Evolutionary conservation across 306 rosid genomes (phyloP), one percentile per base, ranked within the genome.

Genomic region (Cicer judaicum): DNA sequence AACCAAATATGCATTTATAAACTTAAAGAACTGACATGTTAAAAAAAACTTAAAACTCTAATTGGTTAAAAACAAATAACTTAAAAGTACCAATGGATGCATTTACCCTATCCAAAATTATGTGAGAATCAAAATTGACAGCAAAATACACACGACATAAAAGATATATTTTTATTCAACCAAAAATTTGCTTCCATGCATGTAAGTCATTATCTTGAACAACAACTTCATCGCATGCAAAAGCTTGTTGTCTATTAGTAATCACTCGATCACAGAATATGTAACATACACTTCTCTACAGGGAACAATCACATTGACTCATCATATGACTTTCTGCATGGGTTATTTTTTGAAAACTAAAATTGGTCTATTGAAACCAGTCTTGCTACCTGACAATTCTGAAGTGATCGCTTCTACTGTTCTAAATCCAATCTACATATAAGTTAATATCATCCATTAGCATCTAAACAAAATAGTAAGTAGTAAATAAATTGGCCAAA

Each of bases 281-380:
- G 41, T 36, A 62, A 47, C 54, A 68, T 39, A 4, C 3, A 19
- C 63, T 68, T 70, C 46, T 50, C 74, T 36, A 6, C 12, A 13
- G 59, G 57, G 43, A 12, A 16, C 21, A 69, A 70, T 10, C 9
- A 39, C 61, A 38, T 52, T 7, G 8, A 72, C 50, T 38, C 68
- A 7, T 42, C 68, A 75, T 7, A 60, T 18, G 62, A 34, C 71
- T 47, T 70, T 71, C 55, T 19, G 8, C 74, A 70, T 38, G 21
- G 6, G 13, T 86, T 85, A 87, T 84, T 90, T 93, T 39, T 75
- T 80, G 78, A 90, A 93, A 78, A 87, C 91, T 79, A 90, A 73
- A 81, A 93, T 90, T 11, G 96, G 95, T 61, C 98, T 84, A 71
- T 93, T 82, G 87, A 93, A 93, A 80, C 98, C 98, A n/a, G 85